phyloP scores from a whole-genome alignment of 768 basidiomycete species.

The Trametes cinnabarina region DNA sequence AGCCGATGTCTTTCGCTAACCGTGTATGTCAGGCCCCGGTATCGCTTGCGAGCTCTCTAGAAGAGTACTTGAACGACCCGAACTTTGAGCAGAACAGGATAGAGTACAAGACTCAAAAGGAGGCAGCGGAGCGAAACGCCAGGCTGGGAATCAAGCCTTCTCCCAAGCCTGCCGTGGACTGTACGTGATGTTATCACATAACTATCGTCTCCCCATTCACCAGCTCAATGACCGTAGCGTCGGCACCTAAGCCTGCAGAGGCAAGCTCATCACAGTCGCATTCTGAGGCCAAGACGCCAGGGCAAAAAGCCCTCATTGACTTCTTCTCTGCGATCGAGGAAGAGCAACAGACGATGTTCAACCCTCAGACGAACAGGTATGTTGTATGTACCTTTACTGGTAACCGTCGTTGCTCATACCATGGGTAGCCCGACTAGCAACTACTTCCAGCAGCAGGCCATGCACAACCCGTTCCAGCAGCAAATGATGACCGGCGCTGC shows the following conservation, averaged over 20 bases:
- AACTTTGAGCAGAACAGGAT: conserved; percentile 94
- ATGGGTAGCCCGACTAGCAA: conserved; percentile 43
- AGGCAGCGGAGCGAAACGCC: conserved; percentile 48
- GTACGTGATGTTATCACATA: conserved; percentile 26
- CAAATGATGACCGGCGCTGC: conserved; percentile 30
- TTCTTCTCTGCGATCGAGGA: conserved; percentile 90
- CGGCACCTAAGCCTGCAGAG: conserved; percentile 17
- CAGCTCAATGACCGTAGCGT: conserved; percentile 9
- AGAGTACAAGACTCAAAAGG: conserved; percentile 86
- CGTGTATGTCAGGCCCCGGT: conserved; percentile 85
- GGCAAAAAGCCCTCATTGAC: conserved; percentile 60
- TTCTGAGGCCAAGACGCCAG: conserved; percentile 31
- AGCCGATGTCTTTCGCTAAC: background rate
- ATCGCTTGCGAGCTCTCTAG: conserved; percentile 86
- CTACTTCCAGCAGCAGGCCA: conserved; percentile 57
- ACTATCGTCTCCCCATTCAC: background rate
- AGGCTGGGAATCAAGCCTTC: conserved; percentile 24
- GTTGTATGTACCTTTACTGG: no score
- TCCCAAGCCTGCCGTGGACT: conserved; percentile 26
- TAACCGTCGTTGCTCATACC: conserved; percentile 5
- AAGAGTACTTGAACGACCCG: conserved; percentile 95
- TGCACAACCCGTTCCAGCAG: conserved; percentile 76
- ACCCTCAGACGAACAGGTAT: conserved; percentile 60
- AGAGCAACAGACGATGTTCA: conserved; percentile 71
- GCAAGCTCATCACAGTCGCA: conserved; percentile 4